Evolutionary conservation across 345 rosid species (phyloP).

Genomic region (Cardamine chenopodiifolia): DNA sequence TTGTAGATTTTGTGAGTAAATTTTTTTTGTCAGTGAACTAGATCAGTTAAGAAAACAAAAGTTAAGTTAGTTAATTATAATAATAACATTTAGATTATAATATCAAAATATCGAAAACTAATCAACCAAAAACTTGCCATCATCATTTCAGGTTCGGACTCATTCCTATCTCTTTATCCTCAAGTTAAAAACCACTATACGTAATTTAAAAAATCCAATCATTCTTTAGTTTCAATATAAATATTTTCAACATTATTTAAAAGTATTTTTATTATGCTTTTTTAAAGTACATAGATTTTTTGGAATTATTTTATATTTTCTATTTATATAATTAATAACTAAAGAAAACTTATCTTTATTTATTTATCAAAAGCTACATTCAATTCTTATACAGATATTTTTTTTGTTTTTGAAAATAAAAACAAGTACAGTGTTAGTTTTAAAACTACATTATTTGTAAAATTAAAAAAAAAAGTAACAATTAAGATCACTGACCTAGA

Average conservation of each 20-base stretch:
- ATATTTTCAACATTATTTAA: not conserved
- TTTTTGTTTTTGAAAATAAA: too few species aligned
- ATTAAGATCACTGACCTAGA: too few species aligned
- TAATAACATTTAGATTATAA: not conserved
- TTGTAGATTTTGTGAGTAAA: not conserved
- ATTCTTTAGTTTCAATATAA: not conserved
- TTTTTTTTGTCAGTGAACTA: not conserved
- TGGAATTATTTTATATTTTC: too few species aligned
- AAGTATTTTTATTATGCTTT: too few species aligned
- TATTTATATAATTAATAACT: not conserved
- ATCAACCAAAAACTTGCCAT: not conserved
- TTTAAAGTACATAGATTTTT: too few species aligned
- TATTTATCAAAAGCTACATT: not conserved
- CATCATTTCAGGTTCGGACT: not conserved
- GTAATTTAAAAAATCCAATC: too few species aligned
- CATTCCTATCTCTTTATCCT: not conserved
- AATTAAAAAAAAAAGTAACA: too few species aligned
- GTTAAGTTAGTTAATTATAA: not conserved
- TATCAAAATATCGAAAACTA: not conserved
- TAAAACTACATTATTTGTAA: too few species aligned
- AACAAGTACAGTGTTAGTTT: not conserved
- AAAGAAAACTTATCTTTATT: too few species aligned
- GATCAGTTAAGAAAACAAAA: not conserved
- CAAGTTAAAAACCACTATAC: too few species aligned
- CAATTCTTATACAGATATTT: not conserved